phyloP scores from a whole-genome alignment of 768 basidiomycete genomes.

The Paxillus involutus region DNA sequence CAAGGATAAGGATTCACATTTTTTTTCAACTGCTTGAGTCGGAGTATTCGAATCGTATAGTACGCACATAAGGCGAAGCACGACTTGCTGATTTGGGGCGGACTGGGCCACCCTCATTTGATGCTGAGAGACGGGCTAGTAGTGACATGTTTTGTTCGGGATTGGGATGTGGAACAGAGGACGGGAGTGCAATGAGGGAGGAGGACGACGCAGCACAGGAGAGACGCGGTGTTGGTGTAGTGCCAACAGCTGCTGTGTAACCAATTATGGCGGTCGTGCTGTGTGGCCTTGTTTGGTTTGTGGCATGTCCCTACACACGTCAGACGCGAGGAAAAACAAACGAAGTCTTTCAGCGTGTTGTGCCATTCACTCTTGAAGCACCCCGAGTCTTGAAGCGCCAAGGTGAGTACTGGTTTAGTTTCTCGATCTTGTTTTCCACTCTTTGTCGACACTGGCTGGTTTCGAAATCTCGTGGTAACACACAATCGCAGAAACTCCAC shows the following conservation, averaged over 20 bases:
- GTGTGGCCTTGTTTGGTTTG: slow-evolving; percentile 28
- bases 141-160: slow-evolving; percentile 24
- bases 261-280: background rate
- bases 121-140: slow-evolving; percentile 27
- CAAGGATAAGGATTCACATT: slow-evolving; percentile 6
- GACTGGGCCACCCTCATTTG: slow-evolving; percentile 29
- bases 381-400: background rate
- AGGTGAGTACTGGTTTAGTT: background rate
- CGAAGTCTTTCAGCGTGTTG: background rate
- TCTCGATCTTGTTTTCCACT: background rate
- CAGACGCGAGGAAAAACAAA: background rate
- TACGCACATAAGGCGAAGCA: slow-evolving; percentile 36
- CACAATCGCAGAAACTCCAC: background rate
- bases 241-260: background rate
- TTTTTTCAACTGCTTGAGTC: slow-evolving; percentile 20
- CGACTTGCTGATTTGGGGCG: slow-evolving; percentile 31
- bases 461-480: background rate
- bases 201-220: background rate
- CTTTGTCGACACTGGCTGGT: too few relatives aligned
- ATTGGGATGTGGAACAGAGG: background rate
- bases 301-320: slow-evolving; percentile 17
- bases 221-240: background rate
- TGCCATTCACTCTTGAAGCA: background rate
- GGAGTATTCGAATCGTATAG: slow-evolving; percentile 29
- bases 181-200: background rate